A percentile compares a stretch with the other conserved stretches of the same genome.
These are phyloP conservation scores for Cystobasidiaceae sp. DNA, from an alignment of 1,284 basidiomycete species.

Conservation along the genomic window DNA sequence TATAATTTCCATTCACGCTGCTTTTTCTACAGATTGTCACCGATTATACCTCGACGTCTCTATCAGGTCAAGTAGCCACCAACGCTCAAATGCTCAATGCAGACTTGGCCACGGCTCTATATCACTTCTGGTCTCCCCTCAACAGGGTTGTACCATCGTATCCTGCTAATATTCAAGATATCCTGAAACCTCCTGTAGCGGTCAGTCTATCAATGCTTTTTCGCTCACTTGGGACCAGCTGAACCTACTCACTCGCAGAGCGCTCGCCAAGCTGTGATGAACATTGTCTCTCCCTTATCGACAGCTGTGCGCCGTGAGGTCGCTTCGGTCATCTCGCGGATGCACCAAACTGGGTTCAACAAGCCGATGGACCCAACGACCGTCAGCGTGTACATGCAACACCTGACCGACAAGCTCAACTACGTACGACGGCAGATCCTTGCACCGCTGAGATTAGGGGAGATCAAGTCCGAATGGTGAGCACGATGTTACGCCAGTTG, in stretches of 20 bases:
- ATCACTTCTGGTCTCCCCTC: constrained; percentile 68
- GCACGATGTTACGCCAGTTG: too few species aligned
- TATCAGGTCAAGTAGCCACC: constrained; percentile 70
- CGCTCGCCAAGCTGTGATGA: constrained; percentile 57
- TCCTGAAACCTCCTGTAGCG: constrained; percentile 60
- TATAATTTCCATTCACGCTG: not conserved
- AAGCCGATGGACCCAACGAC: constrained; percentile 58
- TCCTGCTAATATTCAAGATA: constrained; percentile 56
- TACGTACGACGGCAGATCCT: constrained; percentile 74
- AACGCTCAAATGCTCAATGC: constrained; percentile 70
- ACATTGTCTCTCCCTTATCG: constrained; percentile 64
- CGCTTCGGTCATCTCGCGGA: constrained; percentile 64
- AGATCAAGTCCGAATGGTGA: constrained; percentile 66
- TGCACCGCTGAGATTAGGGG: constrained; percentile 63
- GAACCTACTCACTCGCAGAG: constrained; percentile 51
- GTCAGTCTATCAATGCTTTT: constrained; percentile 50
- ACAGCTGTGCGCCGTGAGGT: constrained; percentile 71
- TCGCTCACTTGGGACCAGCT: not conserved
- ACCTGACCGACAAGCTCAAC: constrained; percentile 73
- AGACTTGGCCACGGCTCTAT: constrained; percentile 68
- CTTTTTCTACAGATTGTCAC: constrained; percentile 56
- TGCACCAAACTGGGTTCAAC: constrained; percentile 77
- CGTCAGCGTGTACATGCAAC: constrained; percentile 79
- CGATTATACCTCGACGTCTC: constrained; percentile 68
- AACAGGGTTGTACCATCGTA: constrained; percentile 66